A percentile compares a stretch with the other conserved stretches of the same genome.
phyloP scores from a whole-genome alignment of 345 rosid species.

The Corchorus capsularis region DNA sequence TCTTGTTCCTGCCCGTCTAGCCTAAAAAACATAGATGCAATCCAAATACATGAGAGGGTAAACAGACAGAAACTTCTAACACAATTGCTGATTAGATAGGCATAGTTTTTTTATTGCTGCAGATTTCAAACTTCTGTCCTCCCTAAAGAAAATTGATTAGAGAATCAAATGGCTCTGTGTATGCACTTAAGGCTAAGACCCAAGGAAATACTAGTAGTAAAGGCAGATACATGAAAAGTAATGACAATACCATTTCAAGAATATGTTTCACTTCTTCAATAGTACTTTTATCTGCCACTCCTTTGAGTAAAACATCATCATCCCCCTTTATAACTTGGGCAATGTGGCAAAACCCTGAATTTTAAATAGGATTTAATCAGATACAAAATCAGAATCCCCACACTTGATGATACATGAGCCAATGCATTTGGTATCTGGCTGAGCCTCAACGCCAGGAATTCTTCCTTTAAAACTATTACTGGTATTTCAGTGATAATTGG shows the following conservation, averaged over 20 bases:
- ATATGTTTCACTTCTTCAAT: slow-evolving; percentile 73
- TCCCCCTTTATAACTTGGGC: slow-evolving; percentile 70
- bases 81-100: neutral
- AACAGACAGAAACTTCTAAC: neutral
- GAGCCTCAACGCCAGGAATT: neutral
- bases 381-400: slow-evolving; percentile 6
- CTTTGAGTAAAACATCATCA: slow-evolving; percentile 55
- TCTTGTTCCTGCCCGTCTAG: slow-evolving; percentile 65
- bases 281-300: slow-evolving; percentile 54
- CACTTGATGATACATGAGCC: neutral
- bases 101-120: neutral
- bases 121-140: neutral
- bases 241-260: slow-evolving; percentile 65
- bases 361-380: neutral
- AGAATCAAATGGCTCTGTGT: neutral
- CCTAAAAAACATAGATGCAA: slow-evolving; percentile 39
- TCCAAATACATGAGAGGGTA: neutral
- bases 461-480: neutral
- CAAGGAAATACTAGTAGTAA: neutral
- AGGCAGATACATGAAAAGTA: neutral
- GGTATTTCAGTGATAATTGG: slow-evolving; percentile 1
- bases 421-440: neutral
- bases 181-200: neutral
- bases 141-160: neutral
- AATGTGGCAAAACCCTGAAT: slow-evolving; percentile 51